These are phyloP conservation scores for Fusarium pseudonygamai DNA, from an alignment of 2,329 filamentous ascomycete species.

Conservation along the genomic window DNA sequence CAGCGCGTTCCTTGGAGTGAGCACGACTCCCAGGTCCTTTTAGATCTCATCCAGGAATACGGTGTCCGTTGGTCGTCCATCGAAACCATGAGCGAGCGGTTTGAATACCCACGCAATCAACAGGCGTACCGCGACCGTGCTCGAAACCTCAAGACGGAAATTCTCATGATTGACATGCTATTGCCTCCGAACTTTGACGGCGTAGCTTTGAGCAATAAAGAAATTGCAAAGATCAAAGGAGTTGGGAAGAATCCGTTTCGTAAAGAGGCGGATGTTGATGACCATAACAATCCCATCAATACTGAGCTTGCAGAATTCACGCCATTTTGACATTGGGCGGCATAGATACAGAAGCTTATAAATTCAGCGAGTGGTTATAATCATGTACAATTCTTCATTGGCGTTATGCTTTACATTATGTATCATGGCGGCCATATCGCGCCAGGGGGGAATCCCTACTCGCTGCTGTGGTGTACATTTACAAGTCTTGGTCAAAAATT, in stretches of 20 bases:
- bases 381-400: background rate
- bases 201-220: slow-evolving; percentile 61
- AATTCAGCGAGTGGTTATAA: background rate
- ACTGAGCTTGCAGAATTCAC: slow-evolving; percentile 42
- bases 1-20: slow-evolving; percentile 54
- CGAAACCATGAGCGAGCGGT: slow-evolving; percentile 46
- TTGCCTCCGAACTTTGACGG: slow-evolving; percentile 61
- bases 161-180: slow-evolving; percentile 55
- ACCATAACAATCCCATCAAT: slow-evolving; percentile 50
- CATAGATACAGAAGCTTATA: background rate
- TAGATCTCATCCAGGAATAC: slow-evolving; percentile 51
- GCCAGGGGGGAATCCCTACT: background rate
- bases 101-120: slow-evolving; percentile 59
- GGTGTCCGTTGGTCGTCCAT: slow-evolving; percentile 47
- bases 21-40: slow-evolving; percentile 53
- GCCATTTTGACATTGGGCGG: background rate
- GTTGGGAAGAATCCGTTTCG: slow-evolving; percentile 61
- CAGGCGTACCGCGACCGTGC: slow-evolving; percentile 68
- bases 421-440: background rate
- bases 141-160: slow-evolving; percentile 64
- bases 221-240: slow-evolving; percentile 52
- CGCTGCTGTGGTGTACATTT: background rate
- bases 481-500: background rate
- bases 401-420: background rate
- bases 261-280: slow-evolving; percentile 57